Evolutionary conservation across 2,329 filamentous ascomycete genomes (phyloP).

Genomic region (Fusarium lyarnte): DNA sequence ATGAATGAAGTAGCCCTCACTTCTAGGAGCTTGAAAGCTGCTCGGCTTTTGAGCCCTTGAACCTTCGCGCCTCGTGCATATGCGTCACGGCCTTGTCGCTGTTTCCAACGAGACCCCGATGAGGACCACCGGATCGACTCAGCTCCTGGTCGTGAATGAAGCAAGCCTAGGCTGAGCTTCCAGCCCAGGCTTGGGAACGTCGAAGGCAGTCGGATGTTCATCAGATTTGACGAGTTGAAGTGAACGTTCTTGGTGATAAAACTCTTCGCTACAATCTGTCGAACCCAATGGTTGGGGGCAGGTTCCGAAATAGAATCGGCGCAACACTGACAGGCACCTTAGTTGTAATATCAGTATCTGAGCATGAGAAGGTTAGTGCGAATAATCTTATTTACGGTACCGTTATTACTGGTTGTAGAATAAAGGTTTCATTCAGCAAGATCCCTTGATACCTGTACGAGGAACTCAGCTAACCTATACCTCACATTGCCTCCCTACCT

Average conservation of each 20-base stretch:
- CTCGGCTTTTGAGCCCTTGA: constrained; percentile 84
- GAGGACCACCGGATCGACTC: constrained; percentile 42
- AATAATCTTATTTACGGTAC: neutral
- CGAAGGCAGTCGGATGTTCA: constrained; percentile 2
- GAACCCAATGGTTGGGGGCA: neutral
- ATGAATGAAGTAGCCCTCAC: constrained; percentile 53
- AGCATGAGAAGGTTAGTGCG: neutral
- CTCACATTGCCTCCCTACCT: neutral
- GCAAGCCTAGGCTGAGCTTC: neutral
- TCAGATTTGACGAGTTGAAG: neutral
- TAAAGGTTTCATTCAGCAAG: neutral
- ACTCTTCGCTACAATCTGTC: neutral
- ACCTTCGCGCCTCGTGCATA: constrained; percentile 81
- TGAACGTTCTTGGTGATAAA: neutral
- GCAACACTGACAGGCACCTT: neutral
- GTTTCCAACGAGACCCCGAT: constrained; percentile 84
- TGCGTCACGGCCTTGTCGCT: constrained; percentile 76
- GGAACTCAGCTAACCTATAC: neutral
- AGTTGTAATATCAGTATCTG: neutral
- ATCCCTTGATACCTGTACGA: neutral
- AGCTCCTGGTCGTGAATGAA: neutral
- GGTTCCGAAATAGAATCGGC: too few species aligned
- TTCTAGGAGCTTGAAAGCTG: constrained; percentile 92
- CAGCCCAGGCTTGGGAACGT: neutral
- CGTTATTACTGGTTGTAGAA: neutral